Evolutionary conservation across 2,329 filamentous ascomycete species (phyloP).

Genomic region (Mycosphaerella sp.): DNA sequence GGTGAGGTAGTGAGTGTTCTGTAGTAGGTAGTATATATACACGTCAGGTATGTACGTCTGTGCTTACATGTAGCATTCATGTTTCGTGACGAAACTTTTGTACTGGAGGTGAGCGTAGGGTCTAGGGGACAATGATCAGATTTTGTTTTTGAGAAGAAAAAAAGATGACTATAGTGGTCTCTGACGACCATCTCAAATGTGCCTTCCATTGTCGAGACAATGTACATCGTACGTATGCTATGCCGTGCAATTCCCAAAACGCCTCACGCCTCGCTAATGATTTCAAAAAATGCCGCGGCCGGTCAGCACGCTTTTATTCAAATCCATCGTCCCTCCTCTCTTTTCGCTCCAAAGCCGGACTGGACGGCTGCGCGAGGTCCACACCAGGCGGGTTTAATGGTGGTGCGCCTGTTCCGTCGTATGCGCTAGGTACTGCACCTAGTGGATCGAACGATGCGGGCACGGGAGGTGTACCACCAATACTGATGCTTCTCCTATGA

Average conservation of each 20-base stretch:
- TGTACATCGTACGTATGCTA: constrained; percentile 7
- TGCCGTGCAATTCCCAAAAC: neutral
- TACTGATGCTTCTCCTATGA: constrained; percentile 42
- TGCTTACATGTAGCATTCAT: no score
- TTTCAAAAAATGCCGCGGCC: neutral
- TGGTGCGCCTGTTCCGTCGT: constrained; percentile 15
- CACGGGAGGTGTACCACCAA: constrained; percentile 20
- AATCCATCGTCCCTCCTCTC: constrained; percentile 30
- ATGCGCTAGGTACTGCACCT: constrained; percentile 27
- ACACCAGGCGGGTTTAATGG: constrained; percentile 21
- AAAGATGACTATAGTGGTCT: no score
- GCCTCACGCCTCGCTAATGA: constrained; percentile 7
- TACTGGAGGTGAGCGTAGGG: no score
- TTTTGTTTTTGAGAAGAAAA: no score
- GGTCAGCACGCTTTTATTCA: constrained; percentile 20
- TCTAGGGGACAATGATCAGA: no score
- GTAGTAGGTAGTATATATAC: no score
- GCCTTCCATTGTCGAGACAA: neutral
- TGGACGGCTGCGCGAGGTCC: constrained; percentile 10
- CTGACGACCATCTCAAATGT: no score
- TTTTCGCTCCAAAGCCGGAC: constrained; percentile 20
- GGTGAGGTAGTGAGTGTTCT: no score
- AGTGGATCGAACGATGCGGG: constrained; percentile 29
- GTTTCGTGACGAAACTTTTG: no score
- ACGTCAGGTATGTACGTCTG: no score